Conservation (phyloP, 495 filamentous ascomycete species). For the Hypomontagnella submonticulosa region DNA sequence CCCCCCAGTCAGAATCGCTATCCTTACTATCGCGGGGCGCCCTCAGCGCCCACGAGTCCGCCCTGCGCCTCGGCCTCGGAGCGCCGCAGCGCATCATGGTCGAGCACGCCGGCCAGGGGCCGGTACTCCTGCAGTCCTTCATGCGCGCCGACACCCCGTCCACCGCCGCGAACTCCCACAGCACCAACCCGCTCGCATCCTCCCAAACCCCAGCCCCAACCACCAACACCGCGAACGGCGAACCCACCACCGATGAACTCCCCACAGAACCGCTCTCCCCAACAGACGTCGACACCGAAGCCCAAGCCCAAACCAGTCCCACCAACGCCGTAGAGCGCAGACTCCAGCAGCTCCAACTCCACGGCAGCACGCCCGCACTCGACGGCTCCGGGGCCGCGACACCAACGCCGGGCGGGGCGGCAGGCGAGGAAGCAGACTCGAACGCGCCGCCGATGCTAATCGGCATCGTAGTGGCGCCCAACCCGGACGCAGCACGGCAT, state of each 20-base stretch:
- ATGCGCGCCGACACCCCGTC: constrained; percentile 39
- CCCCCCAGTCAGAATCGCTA: constrained; percentile 47
- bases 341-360: constrained; percentile 34
- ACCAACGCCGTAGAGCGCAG: constrained; percentile 21
- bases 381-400: not conserved
- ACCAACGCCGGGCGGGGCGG: constrained; percentile 4
- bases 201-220: not conserved
- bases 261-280: not conserved
- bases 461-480: constrained; percentile 47
- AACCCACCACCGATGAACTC: not conserved
- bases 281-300: not conserved
- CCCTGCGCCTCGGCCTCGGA: constrained; percentile 52
- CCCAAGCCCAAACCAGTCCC: not conserved
- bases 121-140: constrained; percentile 52
- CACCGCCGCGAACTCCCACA: constrained; percentile 1
- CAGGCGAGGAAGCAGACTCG: constrained; percentile 26
- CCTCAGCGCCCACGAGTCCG: constrained; percentile 52
- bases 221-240: constrained; percentile 4
- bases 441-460: constrained; percentile 48
- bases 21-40: constrained; percentile 51
- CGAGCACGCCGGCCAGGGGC: constrained; percentile 49
- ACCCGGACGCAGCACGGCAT: constrained; percentile 43
- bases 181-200: constrained; percentile 1
- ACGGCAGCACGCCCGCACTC: constrained; percentile 2
- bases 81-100: constrained; percentile 54